phyloP scores from a whole-genome alignment of 805 yeast species.

The Zygosaccharomyces siamensis region DNA sequence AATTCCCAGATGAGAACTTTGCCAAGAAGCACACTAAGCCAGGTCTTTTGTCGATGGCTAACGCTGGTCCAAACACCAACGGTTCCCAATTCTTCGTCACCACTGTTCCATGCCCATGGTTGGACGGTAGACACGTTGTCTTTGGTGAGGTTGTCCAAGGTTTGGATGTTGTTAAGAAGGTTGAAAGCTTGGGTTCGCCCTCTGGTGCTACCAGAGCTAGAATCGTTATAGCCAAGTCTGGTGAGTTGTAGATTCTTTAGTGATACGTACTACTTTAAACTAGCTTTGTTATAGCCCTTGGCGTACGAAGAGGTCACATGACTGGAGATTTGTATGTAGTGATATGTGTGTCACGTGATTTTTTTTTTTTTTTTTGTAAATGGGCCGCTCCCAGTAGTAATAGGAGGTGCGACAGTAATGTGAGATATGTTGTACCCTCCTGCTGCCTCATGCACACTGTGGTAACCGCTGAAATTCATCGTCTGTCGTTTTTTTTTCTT shows the following conservation, averaged over 20 bases:
- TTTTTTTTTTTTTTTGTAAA: too few species aligned
- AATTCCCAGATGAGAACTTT: slow-evolving; percentile 61
- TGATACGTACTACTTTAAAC: neutral
- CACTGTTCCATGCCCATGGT: slow-evolving; percentile 72
- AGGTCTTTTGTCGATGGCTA: slow-evolving; percentile 87
- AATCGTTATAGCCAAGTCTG: slow-evolving; percentile 57
- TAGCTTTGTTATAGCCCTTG: too few species aligned
- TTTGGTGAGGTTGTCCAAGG: slow-evolving; percentile 73
- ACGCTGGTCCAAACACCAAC: slow-evolving; percentile 88
- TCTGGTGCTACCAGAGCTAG: slow-evolving; percentile 67
- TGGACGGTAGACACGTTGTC: slow-evolving; percentile 74
- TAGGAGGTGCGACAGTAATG: too few species aligned
- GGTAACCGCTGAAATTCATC: too few species aligned
- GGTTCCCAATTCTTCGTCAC: slow-evolving; percentile 90
- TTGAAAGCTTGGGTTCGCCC: slow-evolving; percentile 72
- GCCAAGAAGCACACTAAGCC: slow-evolving; percentile 68
- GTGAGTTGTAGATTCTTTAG: slow-evolving; percentile 34
- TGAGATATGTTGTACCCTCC: too few species aligned
- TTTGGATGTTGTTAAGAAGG: slow-evolving; percentile 61
- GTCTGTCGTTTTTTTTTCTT: neutral
- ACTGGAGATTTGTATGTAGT: too few species aligned
- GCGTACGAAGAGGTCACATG: too few species aligned
- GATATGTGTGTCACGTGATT: too few species aligned
- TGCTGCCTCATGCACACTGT: too few species aligned
- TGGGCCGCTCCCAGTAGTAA: too few species aligned